Base-by-base conservation (phyloP, 2,329 filamentous ascomycete species). In the Fusarium mexicanum region DNA sequence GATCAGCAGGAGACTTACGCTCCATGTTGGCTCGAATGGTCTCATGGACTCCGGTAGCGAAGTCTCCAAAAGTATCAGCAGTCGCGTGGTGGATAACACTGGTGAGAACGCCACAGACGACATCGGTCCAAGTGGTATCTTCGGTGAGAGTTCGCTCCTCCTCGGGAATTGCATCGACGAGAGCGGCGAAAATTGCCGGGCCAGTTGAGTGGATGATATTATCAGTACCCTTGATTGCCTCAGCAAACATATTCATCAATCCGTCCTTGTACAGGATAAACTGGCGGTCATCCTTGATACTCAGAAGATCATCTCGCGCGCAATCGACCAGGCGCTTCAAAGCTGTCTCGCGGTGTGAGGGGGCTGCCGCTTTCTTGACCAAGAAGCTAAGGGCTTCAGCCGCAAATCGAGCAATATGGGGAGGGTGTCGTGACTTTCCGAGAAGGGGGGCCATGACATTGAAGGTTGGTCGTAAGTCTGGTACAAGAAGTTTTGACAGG, bases 381-480 rank as follows among this genome's bases (percentile, higher is more conserved):
- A 99, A 86, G 79, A 98, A 99, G 75, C 95, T 98, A 85, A 99
- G 89, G 6, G 96, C 94, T 84, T 99, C 96, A 33, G 96, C 96
- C 18, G 96, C 94, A 82, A 98, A 99, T 62, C 95, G 91, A 31
- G 94, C 92, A 74, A 98, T 94, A 82, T 98, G 95, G 22, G 91
- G 90, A 74, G 96, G 96, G 74, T 96, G 94, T 64, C 90, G 90
- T 65, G 91, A 87, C 81, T 93, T 95, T 72, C 96, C 96, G 37
- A 99, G 89, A 60, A 98, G 88, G 7, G 95, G 92, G 2, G 93
- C 89, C 85, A 99, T 91, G 60, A 96, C 90, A 79, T 94, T 90
- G 80, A 94, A 95, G 5, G 97, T 92, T 53, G 96, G 94, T 71
- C 93, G 88, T 72, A 99, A 84, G 79, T 99, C 94, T 8, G 94